Percentiles rank a stretch among this genome's conserved stretches.
These are phyloP conservation scores for Iberis amara DNA, from an alignment of 441 rosid genomes.

Conservation along the genomic window DNA sequence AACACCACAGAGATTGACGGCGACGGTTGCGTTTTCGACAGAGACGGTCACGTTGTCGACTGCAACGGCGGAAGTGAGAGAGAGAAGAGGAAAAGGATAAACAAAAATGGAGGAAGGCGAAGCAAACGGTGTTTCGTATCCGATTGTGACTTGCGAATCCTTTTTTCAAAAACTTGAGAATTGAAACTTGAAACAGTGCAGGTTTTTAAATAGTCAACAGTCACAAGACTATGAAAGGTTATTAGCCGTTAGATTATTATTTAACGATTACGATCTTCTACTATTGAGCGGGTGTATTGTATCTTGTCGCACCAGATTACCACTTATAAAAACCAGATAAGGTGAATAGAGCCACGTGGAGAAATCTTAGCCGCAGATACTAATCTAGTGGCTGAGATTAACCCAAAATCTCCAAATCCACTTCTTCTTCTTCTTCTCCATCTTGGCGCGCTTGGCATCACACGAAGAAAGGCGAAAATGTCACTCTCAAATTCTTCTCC, in stretches of 20 bases:
- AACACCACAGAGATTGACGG: background rate
- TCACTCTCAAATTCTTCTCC: constrained; percentile 29
- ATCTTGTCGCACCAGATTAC: background rate
- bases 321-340: constrained; percentile 6
- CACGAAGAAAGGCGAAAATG: constrained; percentile 32
- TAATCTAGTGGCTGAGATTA: constrained; percentile 28
- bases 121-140: constrained; percentile 4
- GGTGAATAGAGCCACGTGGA: constrained; percentile 33
- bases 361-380: constrained; percentile 1
- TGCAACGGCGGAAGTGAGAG: constrained; percentile 21
- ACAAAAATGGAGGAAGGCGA: background rate
- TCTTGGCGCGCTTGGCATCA: constrained; percentile 33
- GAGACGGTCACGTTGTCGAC: constrained; percentile 45
- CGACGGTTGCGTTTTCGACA: no score
- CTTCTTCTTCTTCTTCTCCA: constrained; percentile 21
- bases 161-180: constrained; percentile 19
- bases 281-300: no score
- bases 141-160: constrained; percentile 32
- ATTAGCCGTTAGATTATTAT: constrained; percentile 5
- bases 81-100: constrained; percentile 6
- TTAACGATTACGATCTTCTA: constrained; percentile 12
- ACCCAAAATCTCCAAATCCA: constrained; percentile 24
- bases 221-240: background rate
- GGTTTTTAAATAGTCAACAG: background rate
- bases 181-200: constrained; percentile 24